Evolutionary conservation across 2,329 filamentous ascomycete species (phyloP).

Genomic region (Aureobasidium leucospermi): DNA sequence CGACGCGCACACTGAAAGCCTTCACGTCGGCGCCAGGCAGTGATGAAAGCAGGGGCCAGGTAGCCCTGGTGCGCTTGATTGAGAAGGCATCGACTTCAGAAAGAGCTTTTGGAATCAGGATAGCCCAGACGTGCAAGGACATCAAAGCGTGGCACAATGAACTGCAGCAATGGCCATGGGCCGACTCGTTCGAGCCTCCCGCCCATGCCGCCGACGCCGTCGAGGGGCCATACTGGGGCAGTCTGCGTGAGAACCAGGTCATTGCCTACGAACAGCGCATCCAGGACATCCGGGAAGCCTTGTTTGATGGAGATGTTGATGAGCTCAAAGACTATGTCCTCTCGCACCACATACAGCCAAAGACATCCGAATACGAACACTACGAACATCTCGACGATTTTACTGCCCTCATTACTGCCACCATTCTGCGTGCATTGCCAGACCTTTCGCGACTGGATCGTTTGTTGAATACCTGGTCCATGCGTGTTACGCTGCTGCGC

Average conservation of each 20-base stretch:
- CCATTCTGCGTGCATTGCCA: conserved; percentile 81
- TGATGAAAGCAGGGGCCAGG: conserved; percentile 24
- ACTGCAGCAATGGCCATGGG: conserved; percentile 56
- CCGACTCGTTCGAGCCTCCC: conserved; percentile 40
- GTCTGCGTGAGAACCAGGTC: conserved; percentile 59
- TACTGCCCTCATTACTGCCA: conserved; percentile 82
- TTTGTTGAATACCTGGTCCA: conserved; percentile 70
- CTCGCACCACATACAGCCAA: conserved; percentile 60
- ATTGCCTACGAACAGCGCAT: conserved; percentile 63
- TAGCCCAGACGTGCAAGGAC: conserved; percentile 62
- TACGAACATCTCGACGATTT: conserved; percentile 66
- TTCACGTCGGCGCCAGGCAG: conserved; percentile 41
- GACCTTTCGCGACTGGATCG: conserved; percentile 66
- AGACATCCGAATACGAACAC: conserved; percentile 25
- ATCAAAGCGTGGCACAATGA: conserved; percentile 72
- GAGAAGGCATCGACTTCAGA: conserved; percentile 57
- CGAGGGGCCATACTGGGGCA: conserved; percentile 56
- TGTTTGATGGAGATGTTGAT: conserved; percentile 68
- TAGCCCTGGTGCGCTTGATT: conserved; percentile 47
- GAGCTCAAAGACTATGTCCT: conserved; percentile 86
- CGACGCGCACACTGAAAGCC: conserved; percentile 53
- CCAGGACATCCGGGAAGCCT: conserved; percentile 61
- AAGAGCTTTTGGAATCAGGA: conserved; percentile 62
- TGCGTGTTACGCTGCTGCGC: conserved; percentile 66
- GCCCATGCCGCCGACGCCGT: conserved; percentile 20